These are phyloP conservation scores for Suhomyces bokatorum DNA, from an alignment of 1,139 yeast species.

Conservation along the genomic window DNA sequence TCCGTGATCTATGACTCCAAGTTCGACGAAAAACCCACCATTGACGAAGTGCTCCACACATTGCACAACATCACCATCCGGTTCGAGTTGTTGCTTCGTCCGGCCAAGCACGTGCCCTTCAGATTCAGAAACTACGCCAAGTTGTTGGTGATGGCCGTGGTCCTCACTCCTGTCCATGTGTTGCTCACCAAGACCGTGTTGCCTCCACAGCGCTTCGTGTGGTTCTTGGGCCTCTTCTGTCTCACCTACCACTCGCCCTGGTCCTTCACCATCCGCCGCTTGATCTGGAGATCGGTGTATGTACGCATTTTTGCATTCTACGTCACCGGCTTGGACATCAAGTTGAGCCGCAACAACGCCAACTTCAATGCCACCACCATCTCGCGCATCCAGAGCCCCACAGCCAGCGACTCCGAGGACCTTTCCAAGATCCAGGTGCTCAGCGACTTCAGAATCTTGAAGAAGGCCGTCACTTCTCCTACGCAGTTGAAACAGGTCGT, in stretches of 20 bases:
- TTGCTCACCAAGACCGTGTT: slow-evolving; percentile 36
- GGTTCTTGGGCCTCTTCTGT: slow-evolving; percentile 41
- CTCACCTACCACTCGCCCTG: slow-evolving; percentile 57
- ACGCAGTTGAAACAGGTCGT: slow-evolving; percentile 48
- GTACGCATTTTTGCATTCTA: slow-evolving; percentile 44
- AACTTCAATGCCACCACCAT: slow-evolving; percentile 17
- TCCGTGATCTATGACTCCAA: slow-evolving; percentile 46
- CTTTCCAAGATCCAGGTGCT: slow-evolving; percentile 22
- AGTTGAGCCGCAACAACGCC: slow-evolving; percentile 22
- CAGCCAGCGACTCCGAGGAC: slow-evolving; percentile 29
- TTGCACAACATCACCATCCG: slow-evolving; percentile 51
- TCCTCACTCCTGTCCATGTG: slow-evolving; percentile 53
- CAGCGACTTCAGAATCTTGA: slow-evolving; percentile 43
- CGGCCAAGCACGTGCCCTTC: slow-evolving; percentile 37
- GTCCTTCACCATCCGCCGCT: slow-evolving; percentile 49
- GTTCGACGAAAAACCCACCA: slow-evolving; percentile 51
- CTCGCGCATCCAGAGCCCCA: slow-evolving; percentile 28
- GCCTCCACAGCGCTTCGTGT: slow-evolving; percentile 35
- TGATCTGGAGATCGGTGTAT: slow-evolving; percentile 57
- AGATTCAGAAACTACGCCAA: slow-evolving; percentile 29
- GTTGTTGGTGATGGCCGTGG: slow-evolving; percentile 30
- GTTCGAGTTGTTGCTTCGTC: slow-evolving; percentile 45
- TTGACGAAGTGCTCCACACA: slow-evolving; percentile 56
- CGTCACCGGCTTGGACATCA: slow-evolving; percentile 48
- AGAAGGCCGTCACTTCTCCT: slow-evolving; percentile 42